phyloP scores from a whole-genome alignment of 2,329 filamentous ascomycete genomes.

The Aspergillus persii region DNA sequence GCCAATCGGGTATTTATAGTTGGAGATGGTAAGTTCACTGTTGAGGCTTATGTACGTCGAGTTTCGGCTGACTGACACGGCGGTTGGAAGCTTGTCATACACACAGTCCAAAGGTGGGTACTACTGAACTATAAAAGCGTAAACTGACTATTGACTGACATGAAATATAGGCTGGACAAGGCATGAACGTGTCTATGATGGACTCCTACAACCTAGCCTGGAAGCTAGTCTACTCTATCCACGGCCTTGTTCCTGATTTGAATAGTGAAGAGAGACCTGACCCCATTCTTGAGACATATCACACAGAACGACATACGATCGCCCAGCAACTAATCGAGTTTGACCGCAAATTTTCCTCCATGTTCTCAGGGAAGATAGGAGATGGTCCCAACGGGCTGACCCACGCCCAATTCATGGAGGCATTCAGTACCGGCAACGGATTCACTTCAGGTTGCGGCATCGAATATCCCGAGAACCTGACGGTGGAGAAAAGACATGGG shows the following conservation, averaged over 20 bases:
- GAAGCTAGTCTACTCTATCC: conserved; percentile 39
- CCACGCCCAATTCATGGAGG: conserved; percentile 35
- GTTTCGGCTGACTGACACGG: neutral
- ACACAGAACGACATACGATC: conserved; percentile 36
- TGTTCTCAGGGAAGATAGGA: conserved; percentile 41
- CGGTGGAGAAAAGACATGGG: conserved; percentile 23
- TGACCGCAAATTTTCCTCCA: conserved; percentile 39
- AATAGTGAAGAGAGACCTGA: conserved; percentile 13
- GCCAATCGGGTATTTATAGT: conserved; percentile 71
- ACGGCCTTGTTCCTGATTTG: conserved; percentile 33
- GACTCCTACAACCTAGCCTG: conserved; percentile 47
- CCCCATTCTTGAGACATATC: conserved; percentile 37
- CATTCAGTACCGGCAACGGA: conserved; percentile 37
- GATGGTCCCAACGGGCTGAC: conserved; percentile 26
- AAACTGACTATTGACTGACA: neutral
- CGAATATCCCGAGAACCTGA: conserved; percentile 33
- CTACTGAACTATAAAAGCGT: neutral
- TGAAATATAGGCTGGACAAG: conserved; percentile 60
- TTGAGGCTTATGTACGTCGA: neutral
- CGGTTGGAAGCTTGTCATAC: conserved; percentile 66
- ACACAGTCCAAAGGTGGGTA: conserved; percentile 63
- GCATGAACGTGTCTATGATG: conserved; percentile 77
- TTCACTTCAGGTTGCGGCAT: conserved; percentile 42
- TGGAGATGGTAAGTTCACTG: conserved; percentile 53
- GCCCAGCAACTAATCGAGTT: conserved; percentile 41